These are phyloP conservation scores for Batkoa obscura DNA, from an alignment of 371 early-diverging fungal genomes.

Conservation along the genomic window DNA sequence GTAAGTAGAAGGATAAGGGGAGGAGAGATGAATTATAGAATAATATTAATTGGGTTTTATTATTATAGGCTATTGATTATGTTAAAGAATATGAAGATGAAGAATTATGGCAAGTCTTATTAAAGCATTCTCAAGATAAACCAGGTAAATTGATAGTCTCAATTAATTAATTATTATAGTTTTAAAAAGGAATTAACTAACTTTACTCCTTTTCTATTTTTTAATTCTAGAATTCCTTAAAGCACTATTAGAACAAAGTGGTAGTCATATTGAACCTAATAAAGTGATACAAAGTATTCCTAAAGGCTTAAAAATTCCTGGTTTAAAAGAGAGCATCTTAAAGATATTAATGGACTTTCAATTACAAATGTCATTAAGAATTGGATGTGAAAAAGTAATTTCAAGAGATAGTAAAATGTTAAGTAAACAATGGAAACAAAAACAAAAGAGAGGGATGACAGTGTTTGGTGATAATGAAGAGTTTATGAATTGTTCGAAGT, in stretches of 20 bases:
- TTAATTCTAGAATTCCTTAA: slow-evolving; percentile 53
- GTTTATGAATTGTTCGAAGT: too few relatives aligned
- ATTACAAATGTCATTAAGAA: too few relatives aligned
- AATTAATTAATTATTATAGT: background rate
- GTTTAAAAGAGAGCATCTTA: slow-evolving; percentile 53
- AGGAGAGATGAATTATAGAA: background rate
- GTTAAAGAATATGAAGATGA: slow-evolving; percentile 91
- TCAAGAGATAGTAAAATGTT: background rate
- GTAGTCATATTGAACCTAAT: slow-evolving; percentile 67
- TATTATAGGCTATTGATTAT: slow-evolving; percentile 83
- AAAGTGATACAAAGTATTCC: slow-evolving; percentile 63
- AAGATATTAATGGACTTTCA: slow-evolving; percentile 76
- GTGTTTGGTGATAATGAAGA: too few relatives aligned
- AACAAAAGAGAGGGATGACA: background rate
- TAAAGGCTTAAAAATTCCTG: slow-evolving; percentile 53
- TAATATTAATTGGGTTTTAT: background rate
- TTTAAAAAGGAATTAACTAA: background rate
- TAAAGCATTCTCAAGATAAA: slow-evolving; percentile 70
- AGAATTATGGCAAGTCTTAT: slow-evolving; percentile 87
- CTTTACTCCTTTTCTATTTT: slow-evolving; percentile 5
- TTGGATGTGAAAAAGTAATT: too few relatives aligned
- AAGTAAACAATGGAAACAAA: background rate
- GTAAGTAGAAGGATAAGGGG: slow-evolving; percentile 23
- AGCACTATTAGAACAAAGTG: slow-evolving; percentile 69
- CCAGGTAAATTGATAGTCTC: slow-evolving; percentile 30